phyloP scores from a whole-genome alignment of 257 asterid genomes.

The Petrea volubilis region DNA sequence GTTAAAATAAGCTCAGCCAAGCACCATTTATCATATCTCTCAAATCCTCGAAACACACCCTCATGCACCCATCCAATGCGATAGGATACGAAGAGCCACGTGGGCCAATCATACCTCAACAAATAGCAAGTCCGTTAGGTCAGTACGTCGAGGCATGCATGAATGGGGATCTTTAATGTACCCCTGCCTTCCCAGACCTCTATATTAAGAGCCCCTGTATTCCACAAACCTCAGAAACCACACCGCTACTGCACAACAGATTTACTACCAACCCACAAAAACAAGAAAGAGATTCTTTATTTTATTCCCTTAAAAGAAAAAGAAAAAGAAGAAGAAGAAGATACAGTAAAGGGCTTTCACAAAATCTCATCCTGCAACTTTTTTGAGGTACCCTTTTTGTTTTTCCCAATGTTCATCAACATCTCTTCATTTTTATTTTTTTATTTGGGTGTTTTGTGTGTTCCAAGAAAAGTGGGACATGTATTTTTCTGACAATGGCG shows the following conservation, averaged over 20 bases:
- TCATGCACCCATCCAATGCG: background rate
- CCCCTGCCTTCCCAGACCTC: background rate
- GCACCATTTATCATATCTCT: too few relatives aligned
- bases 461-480: background rate
- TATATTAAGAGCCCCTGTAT: constrained; percentile 14
- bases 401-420: background rate
- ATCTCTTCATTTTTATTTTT: background rate
- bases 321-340: background rate
- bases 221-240: background rate
- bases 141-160: constrained; percentile 39
- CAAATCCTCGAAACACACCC: constrained; percentile 6
- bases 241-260: background rate
- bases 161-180: background rate
- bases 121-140: background rate
- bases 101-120: constrained; percentile 4
- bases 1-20: too few relatives aligned
- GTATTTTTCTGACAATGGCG: background rate
- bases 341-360: constrained; percentile 23
- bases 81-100: background rate
- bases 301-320: too few relatives aligned
- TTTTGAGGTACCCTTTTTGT: constrained; percentile 10
- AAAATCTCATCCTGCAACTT: background rate
- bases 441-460: background rate
- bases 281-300: background rate
- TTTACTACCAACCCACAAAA: background rate